Percentiles rank a stretch among this genome's conserved stretches.
Evolutionary conservation across 257 asterid genomes (phyloP).

Genomic region (Jaltomata sinuosa): DNA sequence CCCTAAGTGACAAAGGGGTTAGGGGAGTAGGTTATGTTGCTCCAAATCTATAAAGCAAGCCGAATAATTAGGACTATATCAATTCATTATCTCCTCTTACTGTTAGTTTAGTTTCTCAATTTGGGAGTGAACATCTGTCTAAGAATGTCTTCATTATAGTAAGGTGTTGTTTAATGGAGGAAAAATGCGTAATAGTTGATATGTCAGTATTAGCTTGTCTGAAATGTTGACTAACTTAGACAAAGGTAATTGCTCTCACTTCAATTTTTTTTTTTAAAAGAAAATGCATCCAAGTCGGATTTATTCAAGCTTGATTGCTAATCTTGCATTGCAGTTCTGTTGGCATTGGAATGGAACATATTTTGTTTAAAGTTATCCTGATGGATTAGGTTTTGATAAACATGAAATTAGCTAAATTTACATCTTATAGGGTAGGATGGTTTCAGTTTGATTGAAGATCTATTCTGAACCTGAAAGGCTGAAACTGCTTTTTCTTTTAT

Average conservation of each 20-base stretch:
- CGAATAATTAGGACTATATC: background rate
- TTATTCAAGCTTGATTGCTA: background rate
- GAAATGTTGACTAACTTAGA: background rate
- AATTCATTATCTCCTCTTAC: background rate
- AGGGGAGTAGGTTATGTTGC: background rate
- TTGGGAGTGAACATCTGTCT: background rate
- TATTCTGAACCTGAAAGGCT: background rate
- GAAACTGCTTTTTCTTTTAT: background rate
- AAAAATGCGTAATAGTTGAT: background rate
- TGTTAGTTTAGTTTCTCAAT: background rate
- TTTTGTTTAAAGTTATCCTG: background rate
- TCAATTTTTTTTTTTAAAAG: background rate
- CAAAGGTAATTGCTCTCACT: background rate
- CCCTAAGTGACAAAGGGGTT: background rate
- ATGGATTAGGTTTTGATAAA: background rate
- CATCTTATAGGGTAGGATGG: background rate
- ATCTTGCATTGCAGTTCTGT: background rate
- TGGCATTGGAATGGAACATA: background rate
- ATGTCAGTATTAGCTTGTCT: background rate
- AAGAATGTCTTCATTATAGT: background rate
- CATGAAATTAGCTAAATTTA: background rate
- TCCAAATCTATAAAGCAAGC: background rate
- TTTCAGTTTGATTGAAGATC: background rate
- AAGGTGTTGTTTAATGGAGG: background rate
- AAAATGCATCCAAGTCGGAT: background rate